Evolutionary conservation across 2,329 filamentous ascomycete genomes (phyloP).

Genomic region (Colletotrichum karsti): DNA sequence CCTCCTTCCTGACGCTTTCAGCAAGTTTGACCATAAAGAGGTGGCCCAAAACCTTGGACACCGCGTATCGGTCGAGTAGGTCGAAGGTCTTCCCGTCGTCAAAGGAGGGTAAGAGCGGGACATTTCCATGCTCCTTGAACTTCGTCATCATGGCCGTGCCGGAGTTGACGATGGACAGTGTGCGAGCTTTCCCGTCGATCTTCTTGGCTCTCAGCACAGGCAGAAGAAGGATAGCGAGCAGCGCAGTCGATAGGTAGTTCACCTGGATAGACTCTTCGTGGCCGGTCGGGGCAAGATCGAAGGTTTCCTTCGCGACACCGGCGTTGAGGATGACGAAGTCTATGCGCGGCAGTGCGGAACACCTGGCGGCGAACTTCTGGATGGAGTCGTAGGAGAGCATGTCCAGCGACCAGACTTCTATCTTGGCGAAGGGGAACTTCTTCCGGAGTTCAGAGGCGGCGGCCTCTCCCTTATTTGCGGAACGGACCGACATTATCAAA

Average conservation of each 20-base stretch:
- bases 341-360: conserved; percentile 41
- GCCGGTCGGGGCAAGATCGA: conserved; percentile 34
- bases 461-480: conserved; percentile 47
- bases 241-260: conserved; percentile 61
- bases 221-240: conserved; percentile 49
- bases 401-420: conserved; percentile 53
- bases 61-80: conserved; percentile 32
- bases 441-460: conserved; percentile 44
- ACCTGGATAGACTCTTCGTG: conserved; percentile 56
- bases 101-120: conserved; percentile 35
- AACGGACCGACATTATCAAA: conserved; percentile 58
- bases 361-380: conserved; percentile 43
- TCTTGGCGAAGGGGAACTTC: conserved; percentile 39
- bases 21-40: conserved; percentile 45
- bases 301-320: conserved; percentile 35
- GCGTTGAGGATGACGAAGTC: conserved; percentile 50
- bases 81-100: conserved; percentile 37
- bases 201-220: conserved; percentile 40
- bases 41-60: conserved; percentile 41
- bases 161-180: conserved; percentile 41
- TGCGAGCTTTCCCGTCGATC: conserved; percentile 26
- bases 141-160: conserved; percentile 34
- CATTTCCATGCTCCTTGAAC: conserved; percentile 32
- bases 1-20: conserved; percentile 45
- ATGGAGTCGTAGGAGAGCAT: conserved; percentile 48